Evolutionary conservation across 352 stramenopile species (phyloP).

Genomic region (Phytopythium chamaehyphon): DNA sequence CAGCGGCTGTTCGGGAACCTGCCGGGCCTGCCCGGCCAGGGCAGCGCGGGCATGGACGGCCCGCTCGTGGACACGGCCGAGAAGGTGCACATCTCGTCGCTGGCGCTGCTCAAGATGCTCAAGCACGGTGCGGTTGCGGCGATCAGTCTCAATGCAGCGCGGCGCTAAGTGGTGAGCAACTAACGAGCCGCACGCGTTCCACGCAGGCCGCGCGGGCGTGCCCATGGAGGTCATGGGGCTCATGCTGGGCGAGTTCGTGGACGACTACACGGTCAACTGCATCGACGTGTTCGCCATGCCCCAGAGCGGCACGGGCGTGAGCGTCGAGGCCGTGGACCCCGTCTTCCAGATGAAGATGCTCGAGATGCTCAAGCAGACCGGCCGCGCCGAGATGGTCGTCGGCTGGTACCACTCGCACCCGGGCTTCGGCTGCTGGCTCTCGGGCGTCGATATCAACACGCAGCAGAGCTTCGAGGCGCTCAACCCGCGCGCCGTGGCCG

Average conservation of each 20-base stretch:
- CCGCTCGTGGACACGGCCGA: constrained; percentile 96
- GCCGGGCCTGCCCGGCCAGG: constrained; percentile 65
- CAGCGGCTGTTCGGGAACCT: constrained; percentile 86
- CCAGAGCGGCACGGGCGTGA: constrained; percentile 94
- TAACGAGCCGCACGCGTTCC: too few relatives aligned
- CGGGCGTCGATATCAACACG: constrained; percentile 99
- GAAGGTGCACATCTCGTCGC: constrained; percentile 99
- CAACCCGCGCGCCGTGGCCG: constrained; percentile 95
- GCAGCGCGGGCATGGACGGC: constrained; percentile 77
- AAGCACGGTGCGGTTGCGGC: constrained; percentile 97
- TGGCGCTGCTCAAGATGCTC: constrained; percentile 99
- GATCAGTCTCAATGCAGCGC: too few relatives aligned
- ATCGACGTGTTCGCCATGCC: constrained; percentile 99
- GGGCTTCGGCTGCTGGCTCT: constrained; percentile 99
- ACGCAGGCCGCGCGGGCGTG: constrained; percentile 92
- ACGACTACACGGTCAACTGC: constrained; percentile 99
- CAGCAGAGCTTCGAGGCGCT: constrained; percentile 98
- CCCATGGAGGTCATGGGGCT: constrained; percentile 99
- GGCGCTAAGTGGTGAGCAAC: too few relatives aligned
- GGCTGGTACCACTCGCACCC: constrained; percentile 99
- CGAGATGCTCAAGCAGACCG: constrained; percentile 99
- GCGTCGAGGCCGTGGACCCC: constrained; percentile 98
- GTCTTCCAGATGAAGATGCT: constrained; percentile 99
- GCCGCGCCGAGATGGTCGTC: constrained; percentile 92
- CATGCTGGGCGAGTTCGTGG: constrained; percentile 99